phyloP scores from a whole-genome alignment of 352 stramenopile genomes.

The Globisporangium spiculum region DNA sequence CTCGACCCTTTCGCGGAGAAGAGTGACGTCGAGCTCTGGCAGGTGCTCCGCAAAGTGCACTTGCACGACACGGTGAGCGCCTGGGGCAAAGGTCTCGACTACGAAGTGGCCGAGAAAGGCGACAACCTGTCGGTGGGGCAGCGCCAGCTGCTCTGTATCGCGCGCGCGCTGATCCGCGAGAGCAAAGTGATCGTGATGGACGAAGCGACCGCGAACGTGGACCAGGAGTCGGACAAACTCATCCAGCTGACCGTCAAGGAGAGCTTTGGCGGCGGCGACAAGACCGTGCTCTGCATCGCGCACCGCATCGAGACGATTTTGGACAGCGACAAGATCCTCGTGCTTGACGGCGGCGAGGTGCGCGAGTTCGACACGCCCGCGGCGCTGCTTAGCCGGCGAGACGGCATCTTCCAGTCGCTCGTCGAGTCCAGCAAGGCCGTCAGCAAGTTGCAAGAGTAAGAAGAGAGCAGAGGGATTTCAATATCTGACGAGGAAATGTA shows the following conservation, averaged over 20 bases:
- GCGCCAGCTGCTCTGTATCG: constrained; percentile 93
- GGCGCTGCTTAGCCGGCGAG: constrained; percentile 44
- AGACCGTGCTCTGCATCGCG: constrained; percentile 91
- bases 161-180: constrained; percentile 85
- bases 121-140: constrained; percentile 94
- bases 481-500: not conserved
- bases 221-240: constrained; percentile 67
- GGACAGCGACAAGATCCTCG: constrained; percentile 85
- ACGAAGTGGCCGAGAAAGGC: constrained; percentile 84
- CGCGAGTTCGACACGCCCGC: constrained; percentile 81
- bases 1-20: constrained; percentile 86
- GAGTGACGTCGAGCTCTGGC: constrained; percentile 41
- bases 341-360: constrained; percentile 81
- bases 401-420: constrained; percentile 41
- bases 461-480: not conserved
- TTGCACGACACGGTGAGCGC: constrained; percentile 17
- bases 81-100: constrained; percentile 52
- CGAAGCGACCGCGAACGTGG: constrained; percentile 93
- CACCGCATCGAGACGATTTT: constrained; percentile 92
- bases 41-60: constrained; percentile 29
- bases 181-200: constrained; percentile 91
- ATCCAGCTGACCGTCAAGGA: constrained; percentile 69
- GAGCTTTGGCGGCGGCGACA: constrained; percentile 63
- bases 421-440: constrained; percentile 28
- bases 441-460: constrained; percentile 4